These are phyloP conservation scores for Punica granatum DNA, from an alignment of 345 rosid genomes.

Conservation along the genomic window DNA sequence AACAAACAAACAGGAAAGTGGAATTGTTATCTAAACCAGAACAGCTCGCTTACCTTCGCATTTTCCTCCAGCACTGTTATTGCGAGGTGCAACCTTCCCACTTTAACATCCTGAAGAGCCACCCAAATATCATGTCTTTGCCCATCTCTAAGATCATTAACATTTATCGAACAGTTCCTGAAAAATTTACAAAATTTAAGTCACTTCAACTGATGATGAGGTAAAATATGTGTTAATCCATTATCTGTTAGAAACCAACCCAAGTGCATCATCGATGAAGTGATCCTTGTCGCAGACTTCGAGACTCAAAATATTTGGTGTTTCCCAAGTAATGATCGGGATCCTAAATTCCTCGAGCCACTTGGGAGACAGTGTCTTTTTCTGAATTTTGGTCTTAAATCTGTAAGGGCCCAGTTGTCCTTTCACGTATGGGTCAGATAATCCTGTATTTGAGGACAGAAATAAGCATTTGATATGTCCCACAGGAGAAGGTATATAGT, in stretches of 20 bases:
- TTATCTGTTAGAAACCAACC: conserved; percentile 37
- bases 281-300: conserved; percentile 88
- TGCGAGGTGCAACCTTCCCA: conserved; percentile 85
- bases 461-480: background rate
- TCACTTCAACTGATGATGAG: background rate
- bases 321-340: conserved; percentile 79
- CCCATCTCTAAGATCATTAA: conserved; percentile 57
- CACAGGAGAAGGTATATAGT: background rate
- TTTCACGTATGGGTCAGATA: conserved; percentile 94
- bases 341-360: conserved; percentile 90
- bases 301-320: conserved; percentile 48
- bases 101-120: conserved; percentile 72
- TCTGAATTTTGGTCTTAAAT: conserved; percentile 60
- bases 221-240: background rate
- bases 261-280: conserved; percentile 76
- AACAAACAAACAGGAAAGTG: background rate
- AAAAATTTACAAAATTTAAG: background rate
- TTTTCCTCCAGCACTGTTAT: conserved; percentile 52
- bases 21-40: no score
- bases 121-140: conserved; percentile 76
- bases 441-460: conserved; percentile 37
- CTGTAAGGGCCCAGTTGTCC: conserved; percentile 81
- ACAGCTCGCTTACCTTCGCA: conserved; percentile 11
- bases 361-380: conserved; percentile 75
- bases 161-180: conserved; percentile 59